These are phyloP conservation scores for Sclerotinia sclerotiorum DNA, from an alignment of 2,329 filamentous ascomycete genomes.

Conservation along the genomic window DNA sequence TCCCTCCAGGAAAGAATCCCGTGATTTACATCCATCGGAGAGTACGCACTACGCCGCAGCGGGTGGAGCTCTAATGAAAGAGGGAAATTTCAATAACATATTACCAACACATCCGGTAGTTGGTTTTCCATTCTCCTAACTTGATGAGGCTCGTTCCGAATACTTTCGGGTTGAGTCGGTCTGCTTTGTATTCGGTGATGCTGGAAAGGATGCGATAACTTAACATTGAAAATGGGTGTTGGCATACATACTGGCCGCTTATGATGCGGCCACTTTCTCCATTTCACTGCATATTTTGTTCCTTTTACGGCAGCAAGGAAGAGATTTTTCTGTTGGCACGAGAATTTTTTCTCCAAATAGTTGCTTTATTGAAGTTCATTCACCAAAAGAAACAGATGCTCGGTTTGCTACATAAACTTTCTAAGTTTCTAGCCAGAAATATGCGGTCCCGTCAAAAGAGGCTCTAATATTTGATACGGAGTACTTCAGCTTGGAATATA, in stretches of 20 bases:
- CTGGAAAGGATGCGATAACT: neutral
- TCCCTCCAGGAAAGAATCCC: constrained; percentile 19
- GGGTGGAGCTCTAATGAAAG: constrained; percentile 7
- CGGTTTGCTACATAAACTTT: neutral
- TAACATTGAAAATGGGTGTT: neutral
- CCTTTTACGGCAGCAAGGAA: constrained; percentile 16
- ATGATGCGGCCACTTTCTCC: constrained; percentile 2
- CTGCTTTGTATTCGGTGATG: neutral
- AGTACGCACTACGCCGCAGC: neutral
- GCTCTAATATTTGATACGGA: neutral
- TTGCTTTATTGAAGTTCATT: too few species aligned
- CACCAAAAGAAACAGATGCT: neutral
- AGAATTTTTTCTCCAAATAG: neutral
- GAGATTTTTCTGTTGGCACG: neutral
- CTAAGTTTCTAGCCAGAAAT: neutral
- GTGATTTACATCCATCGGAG: constrained; percentile 11
- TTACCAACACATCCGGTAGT: neutral
- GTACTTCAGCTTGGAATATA: neutral
- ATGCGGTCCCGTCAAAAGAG: neutral
- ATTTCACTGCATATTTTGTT: constrained; percentile 18
- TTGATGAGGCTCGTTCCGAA: neutral
- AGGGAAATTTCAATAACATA: neutral
- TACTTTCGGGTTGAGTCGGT: neutral
- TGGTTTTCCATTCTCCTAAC: neutral
- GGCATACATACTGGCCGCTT: constrained; percentile 1